phyloP scores from a whole-genome alignment of 441 rosid species.

The Macaranga tanarius region DNA sequence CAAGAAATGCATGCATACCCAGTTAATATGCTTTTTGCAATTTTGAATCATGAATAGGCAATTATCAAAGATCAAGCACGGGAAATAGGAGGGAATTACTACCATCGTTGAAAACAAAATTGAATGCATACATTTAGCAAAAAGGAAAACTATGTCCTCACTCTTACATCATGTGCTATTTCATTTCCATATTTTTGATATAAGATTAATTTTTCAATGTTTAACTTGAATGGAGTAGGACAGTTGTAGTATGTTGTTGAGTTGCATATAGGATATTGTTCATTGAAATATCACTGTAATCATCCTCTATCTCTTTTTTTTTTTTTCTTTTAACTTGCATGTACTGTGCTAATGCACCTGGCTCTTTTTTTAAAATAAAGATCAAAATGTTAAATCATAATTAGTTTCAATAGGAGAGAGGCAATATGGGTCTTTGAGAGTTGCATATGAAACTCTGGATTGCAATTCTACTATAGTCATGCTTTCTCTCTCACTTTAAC shows the following conservation, averaged over 20 bases:
- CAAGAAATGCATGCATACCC: neutral
- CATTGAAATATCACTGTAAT: neutral
- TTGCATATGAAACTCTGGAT: neutral
- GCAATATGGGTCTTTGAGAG: neutral
- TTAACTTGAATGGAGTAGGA: neutral
- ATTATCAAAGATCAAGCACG: neutral
- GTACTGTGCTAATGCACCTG: too few species aligned
- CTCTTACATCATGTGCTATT: neutral
- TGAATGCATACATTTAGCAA: too few species aligned
- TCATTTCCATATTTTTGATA: neutral
- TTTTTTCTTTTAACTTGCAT: too few species aligned
- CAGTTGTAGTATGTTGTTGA: neutral
- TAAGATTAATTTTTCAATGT: neutral
- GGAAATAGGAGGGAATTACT: neutral
- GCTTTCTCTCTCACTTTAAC: too few species aligned
- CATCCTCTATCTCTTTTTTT: neutral
- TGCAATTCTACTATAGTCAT: neutral
- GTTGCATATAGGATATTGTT: neutral
- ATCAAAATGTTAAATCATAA: neutral
- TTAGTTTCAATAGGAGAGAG: neutral
- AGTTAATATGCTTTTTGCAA: neutral
- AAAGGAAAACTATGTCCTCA: neutral
- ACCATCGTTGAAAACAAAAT: neutral
- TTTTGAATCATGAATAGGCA: neutral
- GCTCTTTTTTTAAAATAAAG: too few species aligned